A percentile compares a stretch with the other conserved stretches of the same genome.
Conservation (phyloP, 2,329 filamentous ascomycete genomes). For the Aspergillus sp. region DNA sequence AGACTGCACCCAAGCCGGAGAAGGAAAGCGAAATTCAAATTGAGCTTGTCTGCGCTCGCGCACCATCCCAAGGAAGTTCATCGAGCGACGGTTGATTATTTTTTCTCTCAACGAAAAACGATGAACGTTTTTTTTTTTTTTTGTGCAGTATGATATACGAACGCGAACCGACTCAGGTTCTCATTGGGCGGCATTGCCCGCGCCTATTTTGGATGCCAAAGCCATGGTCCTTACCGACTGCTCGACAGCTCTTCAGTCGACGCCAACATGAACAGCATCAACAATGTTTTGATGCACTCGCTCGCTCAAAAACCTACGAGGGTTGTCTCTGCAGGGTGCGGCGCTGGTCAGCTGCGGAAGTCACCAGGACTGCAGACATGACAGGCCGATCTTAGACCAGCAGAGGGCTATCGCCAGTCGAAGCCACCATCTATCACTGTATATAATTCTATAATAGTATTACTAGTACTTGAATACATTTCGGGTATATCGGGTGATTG, state of each 20-base stretch:
- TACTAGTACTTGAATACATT: neutral
- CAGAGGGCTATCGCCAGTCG: conserved; percentile 3
- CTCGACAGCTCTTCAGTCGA: neutral
- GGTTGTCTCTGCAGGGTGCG: neutral
- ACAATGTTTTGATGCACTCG: neutral
- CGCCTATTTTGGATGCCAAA: neutral
- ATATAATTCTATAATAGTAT: neutral
- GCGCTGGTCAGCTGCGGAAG: neutral
- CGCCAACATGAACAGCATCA: neutral
- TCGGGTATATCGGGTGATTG: too few species aligned
- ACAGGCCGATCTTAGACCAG: neutral
- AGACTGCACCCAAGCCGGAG: conserved; percentile 22
- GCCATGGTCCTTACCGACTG: neutral
- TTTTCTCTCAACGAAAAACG: neutral
- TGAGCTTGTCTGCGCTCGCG: conserved; percentile 38
- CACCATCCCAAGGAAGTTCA: conserved; percentile 29
- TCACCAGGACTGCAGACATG: neutral
- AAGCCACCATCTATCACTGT: neutral
- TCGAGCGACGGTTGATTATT: conserved; percentile 10
- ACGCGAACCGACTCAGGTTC: neutral
- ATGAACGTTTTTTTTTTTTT: neutral
- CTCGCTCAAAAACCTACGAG: conserved; percentile 1
- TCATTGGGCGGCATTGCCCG: neutral
- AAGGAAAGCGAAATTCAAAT: conserved; percentile 33
- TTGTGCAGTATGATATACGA: neutral